Evolutionary conservation across 2,329 filamentous ascomycete species (phyloP).

Genomic region (Verticillium nubilum): DNA sequence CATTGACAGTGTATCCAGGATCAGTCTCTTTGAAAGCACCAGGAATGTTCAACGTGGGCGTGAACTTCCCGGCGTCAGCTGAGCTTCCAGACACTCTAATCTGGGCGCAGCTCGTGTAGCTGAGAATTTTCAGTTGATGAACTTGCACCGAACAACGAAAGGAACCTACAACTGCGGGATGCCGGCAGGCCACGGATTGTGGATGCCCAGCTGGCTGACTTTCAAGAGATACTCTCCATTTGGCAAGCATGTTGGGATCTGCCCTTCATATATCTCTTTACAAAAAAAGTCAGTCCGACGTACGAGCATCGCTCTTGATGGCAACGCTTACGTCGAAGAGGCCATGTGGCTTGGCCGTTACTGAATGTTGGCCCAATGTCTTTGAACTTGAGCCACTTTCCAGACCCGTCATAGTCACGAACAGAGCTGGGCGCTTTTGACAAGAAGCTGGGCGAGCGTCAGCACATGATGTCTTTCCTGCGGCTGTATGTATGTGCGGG

Average conservation of each 20-base stretch:
- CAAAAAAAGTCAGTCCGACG: background rate
- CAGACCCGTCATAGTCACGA: constrained; percentile 28
- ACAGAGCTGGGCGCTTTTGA: constrained; percentile 29
- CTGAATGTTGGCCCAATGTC: constrained; percentile 29
- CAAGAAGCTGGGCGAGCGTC: constrained; percentile 13
- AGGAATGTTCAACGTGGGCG: constrained; percentile 29
- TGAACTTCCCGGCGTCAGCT: constrained; percentile 21
- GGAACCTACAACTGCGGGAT: constrained; percentile 30
- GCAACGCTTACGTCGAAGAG: constrained; percentile 16
- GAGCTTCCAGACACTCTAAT: constrained; percentile 35
- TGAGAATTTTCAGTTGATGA: background rate
- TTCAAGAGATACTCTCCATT: constrained; percentile 27
- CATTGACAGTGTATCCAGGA: constrained; percentile 39
- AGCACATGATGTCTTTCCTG: background rate
- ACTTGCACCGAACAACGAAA: too few relatives aligned
- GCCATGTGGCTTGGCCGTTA: constrained; percentile 22
- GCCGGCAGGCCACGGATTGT: constrained; percentile 19
- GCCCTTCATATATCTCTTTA: background rate
- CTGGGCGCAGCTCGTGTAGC: constrained; percentile 18
- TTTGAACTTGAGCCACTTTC: constrained; percentile 33
- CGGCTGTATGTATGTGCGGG: background rate
- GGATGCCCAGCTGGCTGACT: constrained; percentile 29
- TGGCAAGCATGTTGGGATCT: constrained; percentile 18
- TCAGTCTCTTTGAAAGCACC: constrained; percentile 36
- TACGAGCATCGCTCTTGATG: background rate